Conservation (phyloP, 177 flowering plant species). For the Telopea speciosissima region DNA sequence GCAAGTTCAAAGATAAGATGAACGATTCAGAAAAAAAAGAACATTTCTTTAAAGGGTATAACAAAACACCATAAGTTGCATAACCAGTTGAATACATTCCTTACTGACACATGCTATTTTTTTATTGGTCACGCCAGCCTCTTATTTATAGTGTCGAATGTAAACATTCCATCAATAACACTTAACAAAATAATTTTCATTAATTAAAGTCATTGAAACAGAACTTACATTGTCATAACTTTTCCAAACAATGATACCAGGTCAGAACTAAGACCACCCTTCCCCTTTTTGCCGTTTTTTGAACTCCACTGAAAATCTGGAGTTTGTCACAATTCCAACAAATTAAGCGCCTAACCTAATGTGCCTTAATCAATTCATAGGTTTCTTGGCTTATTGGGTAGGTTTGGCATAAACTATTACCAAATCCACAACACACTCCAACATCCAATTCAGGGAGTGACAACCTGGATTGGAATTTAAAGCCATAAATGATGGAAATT, state of each 20-base stretch:
- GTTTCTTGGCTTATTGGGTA: too few species aligned
- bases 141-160: not conserved
- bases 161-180: not conserved
- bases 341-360: too few species aligned
- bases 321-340: too few species aligned
- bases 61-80: not conserved
- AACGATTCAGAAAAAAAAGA: not conserved
- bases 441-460: too few species aligned
- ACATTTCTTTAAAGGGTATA: not conserved
- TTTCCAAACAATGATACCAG: too few species aligned
- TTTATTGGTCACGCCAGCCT: not conserved
- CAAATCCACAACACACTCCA: too few species aligned
- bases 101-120: not conserved
- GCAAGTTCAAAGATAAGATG: not conserved
- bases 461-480: too few species aligned
- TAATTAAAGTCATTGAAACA: not conserved
- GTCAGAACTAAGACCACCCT: not conserved
- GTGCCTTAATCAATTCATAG: too few species aligned
- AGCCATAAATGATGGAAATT: too few species aligned
- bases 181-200: not conserved
- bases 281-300: too few species aligned
- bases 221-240: not conserved
- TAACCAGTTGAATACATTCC: not conserved
- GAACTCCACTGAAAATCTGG: too few species aligned
- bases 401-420: too few species aligned